These are phyloP conservation scores for Camillea tinctor DNA, from an alignment of 2,329 filamentous ascomycete species.

Conservation along the genomic window DNA sequence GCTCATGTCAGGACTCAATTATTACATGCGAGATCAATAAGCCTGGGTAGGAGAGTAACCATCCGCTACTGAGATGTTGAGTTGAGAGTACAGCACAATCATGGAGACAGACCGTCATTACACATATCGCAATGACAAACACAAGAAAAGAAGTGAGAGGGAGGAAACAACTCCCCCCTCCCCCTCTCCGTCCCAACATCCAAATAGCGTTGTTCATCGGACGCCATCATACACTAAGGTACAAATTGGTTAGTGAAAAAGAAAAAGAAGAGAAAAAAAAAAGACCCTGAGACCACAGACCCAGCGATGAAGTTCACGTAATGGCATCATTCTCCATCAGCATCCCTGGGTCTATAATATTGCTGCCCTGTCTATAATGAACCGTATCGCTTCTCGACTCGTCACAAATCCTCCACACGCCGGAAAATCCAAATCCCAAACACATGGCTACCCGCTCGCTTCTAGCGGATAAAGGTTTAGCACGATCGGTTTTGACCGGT, in stretches of 20 bases:
- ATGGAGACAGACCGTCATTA: neutral
- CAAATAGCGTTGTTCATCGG: no score
- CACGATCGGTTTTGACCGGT: conserved; percentile 29
- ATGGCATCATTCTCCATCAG: conserved; percentile 5
- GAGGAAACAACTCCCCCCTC: no score
- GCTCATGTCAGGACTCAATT: neutral
- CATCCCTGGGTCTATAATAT: conserved; percentile 17
- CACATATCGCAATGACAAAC: neutral
- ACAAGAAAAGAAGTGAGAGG: no score
- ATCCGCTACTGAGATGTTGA: no score
- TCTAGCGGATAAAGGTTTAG: conserved; percentile 32
- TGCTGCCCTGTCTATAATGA: conserved; percentile 18
- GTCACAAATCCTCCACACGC: conserved; percentile 21
- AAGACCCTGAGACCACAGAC: conserved; percentile 10
- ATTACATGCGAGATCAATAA: neutral
- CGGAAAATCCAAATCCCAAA: conserved; percentile 24
- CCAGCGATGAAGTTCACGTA: neutral
- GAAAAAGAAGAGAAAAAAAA: neutral
- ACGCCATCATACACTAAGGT: no score
- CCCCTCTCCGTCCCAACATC: no score
- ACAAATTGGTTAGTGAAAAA: no score
- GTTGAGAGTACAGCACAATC: no score
- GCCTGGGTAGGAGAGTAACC: neutral
- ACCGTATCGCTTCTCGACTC: conserved; percentile 10
- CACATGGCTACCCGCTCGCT: conserved; percentile 29